Conservation (phyloP, 345 rosid species). For the Euphorbia tirucalli region DNA sequence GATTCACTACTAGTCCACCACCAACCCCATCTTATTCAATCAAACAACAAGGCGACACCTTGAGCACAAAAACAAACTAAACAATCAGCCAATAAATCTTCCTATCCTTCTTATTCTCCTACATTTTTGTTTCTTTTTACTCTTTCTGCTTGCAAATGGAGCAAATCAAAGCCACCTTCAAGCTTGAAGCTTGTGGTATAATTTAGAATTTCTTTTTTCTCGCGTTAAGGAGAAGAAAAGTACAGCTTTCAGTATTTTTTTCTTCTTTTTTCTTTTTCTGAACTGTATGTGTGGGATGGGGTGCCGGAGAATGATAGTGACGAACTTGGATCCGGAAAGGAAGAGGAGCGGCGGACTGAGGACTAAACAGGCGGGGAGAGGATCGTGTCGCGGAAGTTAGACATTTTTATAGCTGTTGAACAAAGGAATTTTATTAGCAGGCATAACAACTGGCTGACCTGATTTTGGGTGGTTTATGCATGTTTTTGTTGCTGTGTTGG, state of each 20-base stretch:
- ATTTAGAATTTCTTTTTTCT: slow-evolving; percentile 23
- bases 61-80: not conserved
- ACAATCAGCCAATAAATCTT: not conserved
- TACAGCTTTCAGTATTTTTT: not conserved
- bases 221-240: not conserved
- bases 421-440: not conserved
- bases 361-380: slow-evolving; percentile 95
- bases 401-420: not conserved
- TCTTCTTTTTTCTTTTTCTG: too few species aligned
- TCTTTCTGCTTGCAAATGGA: slow-evolving; percentile 42
- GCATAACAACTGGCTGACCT: slow-evolving; percentile 3
- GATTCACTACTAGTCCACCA: slow-evolving; percentile 5
- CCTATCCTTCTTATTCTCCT: not conserved
- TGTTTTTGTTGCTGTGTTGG: slow-evolving; percentile 23
- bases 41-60: not conserved
- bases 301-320: slow-evolving; percentile 54
- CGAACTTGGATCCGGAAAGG: slow-evolving; percentile 90
- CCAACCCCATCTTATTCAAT: not conserved
- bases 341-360: slow-evolving; percentile 91
- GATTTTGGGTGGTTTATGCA: slow-evolving; percentile 2
- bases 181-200: slow-evolving; percentile 37
- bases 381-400: slow-evolving; percentile 99
- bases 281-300: slow-evolving; percentile 36
- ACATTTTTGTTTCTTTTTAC: not conserved
- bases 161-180: slow-evolving; percentile 46